phyloP scores from a whole-genome alignment of 306 rosid species.

The Cucumis melo region DNA sequence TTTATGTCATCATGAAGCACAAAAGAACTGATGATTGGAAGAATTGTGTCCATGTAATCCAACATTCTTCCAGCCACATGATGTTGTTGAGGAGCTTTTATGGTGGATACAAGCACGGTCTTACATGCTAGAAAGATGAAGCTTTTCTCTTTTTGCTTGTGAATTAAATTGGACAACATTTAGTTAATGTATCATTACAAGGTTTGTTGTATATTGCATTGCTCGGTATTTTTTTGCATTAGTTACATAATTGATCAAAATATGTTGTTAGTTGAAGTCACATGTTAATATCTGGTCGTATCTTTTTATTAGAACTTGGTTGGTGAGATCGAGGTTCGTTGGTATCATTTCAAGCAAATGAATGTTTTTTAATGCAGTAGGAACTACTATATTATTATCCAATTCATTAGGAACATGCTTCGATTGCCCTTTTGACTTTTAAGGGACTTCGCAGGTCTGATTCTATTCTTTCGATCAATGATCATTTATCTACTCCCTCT shows the following conservation, averaged over 20 bases:
- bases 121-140: background rate
- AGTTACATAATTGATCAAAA: background rate
- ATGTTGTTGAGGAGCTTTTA: background rate
- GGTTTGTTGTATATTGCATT: background rate
- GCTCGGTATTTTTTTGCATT: background rate
- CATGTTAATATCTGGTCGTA: background rate
- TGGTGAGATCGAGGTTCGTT: background rate
- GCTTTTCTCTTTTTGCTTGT: background rate
- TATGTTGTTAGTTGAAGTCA: no score
- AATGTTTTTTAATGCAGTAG: no score
- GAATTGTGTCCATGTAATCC: background rate
- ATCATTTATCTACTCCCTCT: no score
- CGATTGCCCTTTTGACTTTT: background rate
- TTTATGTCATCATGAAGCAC: background rate
- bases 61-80: background rate
- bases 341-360: background rate
- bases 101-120: background rate
- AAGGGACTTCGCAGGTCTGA: no score
- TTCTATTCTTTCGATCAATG: no score
- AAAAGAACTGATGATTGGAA: conserved; percentile 4
- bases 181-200: background rate
- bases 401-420: background rate
- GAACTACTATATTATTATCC: no score
- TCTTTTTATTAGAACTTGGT: background rate
- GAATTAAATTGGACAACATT: background rate